These are phyloP conservation scores for Erucastrum elatum DNA, from an alignment of 345 rosid species.

Conservation along the genomic window DNA sequence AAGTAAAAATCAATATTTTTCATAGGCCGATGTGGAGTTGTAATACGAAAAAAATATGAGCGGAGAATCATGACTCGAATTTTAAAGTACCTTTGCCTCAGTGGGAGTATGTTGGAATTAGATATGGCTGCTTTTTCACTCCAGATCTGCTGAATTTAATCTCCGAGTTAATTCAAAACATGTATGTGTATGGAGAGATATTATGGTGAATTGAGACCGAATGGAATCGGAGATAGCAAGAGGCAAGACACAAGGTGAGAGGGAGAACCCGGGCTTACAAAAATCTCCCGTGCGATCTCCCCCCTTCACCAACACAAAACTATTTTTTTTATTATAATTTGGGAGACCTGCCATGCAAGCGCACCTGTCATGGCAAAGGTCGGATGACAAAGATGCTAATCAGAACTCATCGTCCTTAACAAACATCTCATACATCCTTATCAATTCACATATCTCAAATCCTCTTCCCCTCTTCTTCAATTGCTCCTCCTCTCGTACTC, in stretches of 20 bases:
- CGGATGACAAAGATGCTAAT: slow-evolving; percentile 63
- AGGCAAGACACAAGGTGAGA: slow-evolving; percentile 30
- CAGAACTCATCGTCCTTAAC: slow-evolving; percentile 47
- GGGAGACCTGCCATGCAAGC: slow-evolving; percentile 86
- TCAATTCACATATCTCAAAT: not conserved
- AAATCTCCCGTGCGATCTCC: slow-evolving; percentile 29
- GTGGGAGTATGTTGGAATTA: not conserved
- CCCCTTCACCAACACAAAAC: too few relatives aligned
- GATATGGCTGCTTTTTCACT: not conserved
- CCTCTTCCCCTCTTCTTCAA: not conserved
- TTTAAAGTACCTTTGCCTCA: slow-evolving; percentile 7
- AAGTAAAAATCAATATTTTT: too few relatives aligned
- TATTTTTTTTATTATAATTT: slow-evolving; percentile 42
- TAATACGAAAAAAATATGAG: not conserved
- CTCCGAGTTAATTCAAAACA: not conserved
- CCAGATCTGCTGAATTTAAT: slow-evolving; percentile 26
- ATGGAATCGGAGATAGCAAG: not conserved
- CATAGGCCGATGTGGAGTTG: too few relatives aligned
- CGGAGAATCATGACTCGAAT: too few relatives aligned
- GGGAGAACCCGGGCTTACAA: slow-evolving; percentile 67
- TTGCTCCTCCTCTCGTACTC: not conserved
- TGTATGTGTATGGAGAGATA: not conserved
- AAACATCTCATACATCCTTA: slow-evolving; percentile 57
- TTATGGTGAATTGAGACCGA: not conserved
- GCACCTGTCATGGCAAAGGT: slow-evolving; percentile 96